Base-by-base conservation (phyloP, 768 basidiomycete genomes). In the Podaxis mareebaensis region DNA sequence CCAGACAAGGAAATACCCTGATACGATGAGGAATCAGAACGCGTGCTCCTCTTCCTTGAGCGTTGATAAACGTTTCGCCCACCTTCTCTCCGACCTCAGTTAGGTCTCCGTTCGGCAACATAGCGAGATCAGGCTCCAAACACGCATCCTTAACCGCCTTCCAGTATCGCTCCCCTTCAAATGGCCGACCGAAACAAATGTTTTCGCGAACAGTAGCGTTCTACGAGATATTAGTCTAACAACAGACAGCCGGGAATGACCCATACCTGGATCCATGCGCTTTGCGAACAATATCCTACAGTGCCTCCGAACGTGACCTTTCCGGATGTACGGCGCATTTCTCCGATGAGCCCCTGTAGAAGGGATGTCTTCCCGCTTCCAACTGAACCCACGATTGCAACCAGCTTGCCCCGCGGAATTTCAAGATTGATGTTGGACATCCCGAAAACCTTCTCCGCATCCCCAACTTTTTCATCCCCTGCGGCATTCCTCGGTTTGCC, bases 161-260 rank as follows among this genome's bases (percentile, higher is more conserved):
- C 92, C 92, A 93, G 71, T 96, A 96, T 60, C 84, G 81, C 58
- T 87, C 85, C 67, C 90, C 88, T 28, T 95, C 91, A 67, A 89
- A 94, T 5, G 90, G 87, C 38, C 87, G 80, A 40, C 95, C 95
- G 63, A 97, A 97, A 66, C 90, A 87, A 59, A 97, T 86, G 68
- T 96, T 97, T 51, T 96, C 93, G 57, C 93, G 83, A 38, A 96
- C 85, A 0, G 94, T 96, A 0, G 92, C 84, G 73, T 93, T 91
- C 86, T 90, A 40, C 39, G 54, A 53, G 28, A 38, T 12, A 40
- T 60, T 17, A 54, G 67, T 55, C 15, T 26, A 22, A 36, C 53
- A 6, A 66, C 56, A 39, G 24, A 68, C 26, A 17, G 53, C 24
- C 22, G 51, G 8, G 30, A 58, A 24, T 55, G 30, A 63, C 5